These are phyloP conservation scores for Cladosporium sphaerospermum DNA, from an alignment of 2,329 filamentous ascomycete species.

Conservation along the genomic window DNA sequence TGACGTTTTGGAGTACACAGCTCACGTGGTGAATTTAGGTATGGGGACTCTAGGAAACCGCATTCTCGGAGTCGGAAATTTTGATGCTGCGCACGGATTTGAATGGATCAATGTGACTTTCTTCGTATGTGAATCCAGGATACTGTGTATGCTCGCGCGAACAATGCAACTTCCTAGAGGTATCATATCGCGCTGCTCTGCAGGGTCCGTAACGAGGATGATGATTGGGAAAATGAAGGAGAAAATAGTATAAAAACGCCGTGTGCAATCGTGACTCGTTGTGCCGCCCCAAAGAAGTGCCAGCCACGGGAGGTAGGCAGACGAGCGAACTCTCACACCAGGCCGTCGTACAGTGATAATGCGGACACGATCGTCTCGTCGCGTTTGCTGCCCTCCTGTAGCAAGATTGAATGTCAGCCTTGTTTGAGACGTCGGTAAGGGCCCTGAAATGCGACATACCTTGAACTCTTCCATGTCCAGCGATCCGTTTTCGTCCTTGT, in stretches of 20 bases:
- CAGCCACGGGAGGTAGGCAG: too few relatives aligned
- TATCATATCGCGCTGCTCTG: background rate
- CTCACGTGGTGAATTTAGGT: too few relatives aligned
- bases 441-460: conserved; percentile 14
- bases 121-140: background rate
- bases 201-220: background rate
- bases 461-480: conserved; percentile 98
- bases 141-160: background rate
- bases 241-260: background rate
- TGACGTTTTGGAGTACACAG: too few relatives aligned
- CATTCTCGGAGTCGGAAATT: too few relatives aligned
- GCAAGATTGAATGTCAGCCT: conserved; percentile 13
- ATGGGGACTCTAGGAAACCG: too few relatives aligned
- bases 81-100: too few relatives aligned
- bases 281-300: background rate
- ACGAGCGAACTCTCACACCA: conserved; percentile 49
- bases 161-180: background rate
- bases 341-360: conserved; percentile 87
- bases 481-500: conserved; percentile 98
- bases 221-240: background rate
- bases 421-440: background rate
- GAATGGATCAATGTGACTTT: too few relatives aligned
- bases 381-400: conserved; percentile 82
- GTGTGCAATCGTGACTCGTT: background rate
- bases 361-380: conserved; percentile 99